A percentile compares a stretch with the other conserved stretches of the same genome.
These are phyloP conservation scores for Gossypium herbaceum DNA, from an alignment of 345 rosid genomes.

Conservation along the genomic window DNA sequence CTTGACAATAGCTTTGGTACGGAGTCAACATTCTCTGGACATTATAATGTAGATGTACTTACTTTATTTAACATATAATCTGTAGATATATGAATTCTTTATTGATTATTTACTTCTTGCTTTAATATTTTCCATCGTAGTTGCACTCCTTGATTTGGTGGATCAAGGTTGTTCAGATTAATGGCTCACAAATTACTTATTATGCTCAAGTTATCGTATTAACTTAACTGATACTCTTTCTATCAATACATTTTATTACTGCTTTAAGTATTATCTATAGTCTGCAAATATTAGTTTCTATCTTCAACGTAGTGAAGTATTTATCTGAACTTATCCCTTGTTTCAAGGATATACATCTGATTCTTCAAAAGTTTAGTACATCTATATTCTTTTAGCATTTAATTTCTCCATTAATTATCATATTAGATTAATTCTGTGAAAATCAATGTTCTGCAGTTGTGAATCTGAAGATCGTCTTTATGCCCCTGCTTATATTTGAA, in stretches of 20 bases:
- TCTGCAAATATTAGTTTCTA: conserved; percentile 1
- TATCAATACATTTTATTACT: neutral
- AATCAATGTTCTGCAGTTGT: conserved; percentile 54
- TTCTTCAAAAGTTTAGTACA: neutral
- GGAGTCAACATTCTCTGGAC: conserved; percentile 2
- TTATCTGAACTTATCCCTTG: neutral
- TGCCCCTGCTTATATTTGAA: conserved; percentile 74
- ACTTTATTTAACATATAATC: neutral
- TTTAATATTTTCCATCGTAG: neutral
- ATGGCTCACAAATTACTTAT: neutral
- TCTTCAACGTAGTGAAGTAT: neutral
- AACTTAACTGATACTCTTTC: neutral
- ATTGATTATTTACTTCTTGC: neutral
- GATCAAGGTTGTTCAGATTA: neutral
- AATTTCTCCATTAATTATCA: neutral
- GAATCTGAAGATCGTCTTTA: conserved; percentile 70
- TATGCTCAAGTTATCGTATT: neutral
- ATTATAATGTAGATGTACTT: conserved; percentile 5
- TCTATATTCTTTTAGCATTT: neutral
- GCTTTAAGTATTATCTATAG: neutral
- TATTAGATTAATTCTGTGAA: conserved; percentile 19
- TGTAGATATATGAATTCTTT: neutral
- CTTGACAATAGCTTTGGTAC: conserved; percentile 63
- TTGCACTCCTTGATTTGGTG: neutral
- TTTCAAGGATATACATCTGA: neutral